Evolutionary conservation across 192 early-diverging fungal species (phyloP).

Genomic region (Mortierella hygrophila): DNA sequence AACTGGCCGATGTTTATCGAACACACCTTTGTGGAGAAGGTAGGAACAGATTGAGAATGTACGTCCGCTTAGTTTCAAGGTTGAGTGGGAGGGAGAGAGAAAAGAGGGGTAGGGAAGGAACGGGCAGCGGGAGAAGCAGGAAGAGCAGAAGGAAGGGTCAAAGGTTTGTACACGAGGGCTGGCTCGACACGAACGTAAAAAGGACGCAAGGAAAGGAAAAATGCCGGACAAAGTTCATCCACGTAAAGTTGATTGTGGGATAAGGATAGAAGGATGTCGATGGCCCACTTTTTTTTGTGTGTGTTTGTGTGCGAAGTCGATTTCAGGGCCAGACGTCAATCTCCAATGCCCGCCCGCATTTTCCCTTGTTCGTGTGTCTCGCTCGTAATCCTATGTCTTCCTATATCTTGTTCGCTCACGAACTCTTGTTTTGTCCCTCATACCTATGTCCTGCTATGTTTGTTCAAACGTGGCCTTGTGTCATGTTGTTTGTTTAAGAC

Average conservation of each 20-base stretch:
- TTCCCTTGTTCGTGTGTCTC: constrained; percentile 5
- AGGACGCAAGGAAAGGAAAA: constrained; percentile 2
- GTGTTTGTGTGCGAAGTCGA: not conserved
- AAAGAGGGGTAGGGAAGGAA: not conserved
- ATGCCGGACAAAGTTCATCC: constrained; percentile 6
- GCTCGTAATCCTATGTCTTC: not conserved
- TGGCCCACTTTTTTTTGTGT: not conserved
- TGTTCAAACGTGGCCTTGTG: too few species aligned
- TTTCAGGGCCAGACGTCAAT: not conserved
- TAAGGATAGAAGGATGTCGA: not conserved
- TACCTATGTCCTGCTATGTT: too few species aligned
- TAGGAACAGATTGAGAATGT: not conserved
- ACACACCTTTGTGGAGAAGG: not conserved
- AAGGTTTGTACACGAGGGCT: not conserved
- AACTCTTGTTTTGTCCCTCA: not conserved
- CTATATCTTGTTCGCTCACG: not conserved
- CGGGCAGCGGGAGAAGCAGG: not conserved
- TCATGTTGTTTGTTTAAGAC: too few species aligned
- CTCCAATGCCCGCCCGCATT: not conserved
- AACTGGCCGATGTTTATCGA: not conserved
- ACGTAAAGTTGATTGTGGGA: not conserved
- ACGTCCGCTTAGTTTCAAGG: not conserved
- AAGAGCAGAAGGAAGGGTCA: constrained; percentile 4
- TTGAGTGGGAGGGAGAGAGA: too few species aligned
- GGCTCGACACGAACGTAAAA: not conserved